Percentiles rank a stretch among this genome's conserved stretches.
phyloP scores from a whole-genome alignment of 164 flowering plant genomes.

The Nelumbo lutea region DNA sequence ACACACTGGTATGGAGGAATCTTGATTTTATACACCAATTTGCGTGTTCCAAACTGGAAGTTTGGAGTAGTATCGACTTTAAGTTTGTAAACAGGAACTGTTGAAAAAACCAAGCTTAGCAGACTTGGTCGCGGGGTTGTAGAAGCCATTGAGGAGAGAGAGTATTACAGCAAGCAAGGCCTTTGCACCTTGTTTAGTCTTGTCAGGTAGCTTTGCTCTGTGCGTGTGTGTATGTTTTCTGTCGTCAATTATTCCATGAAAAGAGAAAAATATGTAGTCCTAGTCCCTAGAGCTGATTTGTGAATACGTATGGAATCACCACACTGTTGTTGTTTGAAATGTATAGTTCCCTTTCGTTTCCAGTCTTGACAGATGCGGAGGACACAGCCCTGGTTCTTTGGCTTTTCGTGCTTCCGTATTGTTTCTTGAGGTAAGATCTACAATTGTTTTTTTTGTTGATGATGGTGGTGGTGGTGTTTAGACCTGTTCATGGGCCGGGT shows the following conservation, averaged over 20 bases:
- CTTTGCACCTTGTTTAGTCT: not conserved
- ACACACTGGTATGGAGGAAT: not conserved
- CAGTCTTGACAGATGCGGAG: too few species aligned
- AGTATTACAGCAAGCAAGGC: not conserved
- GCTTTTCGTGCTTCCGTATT: too few species aligned
- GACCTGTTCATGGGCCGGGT: too few species aligned
- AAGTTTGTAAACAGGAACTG: not conserved
- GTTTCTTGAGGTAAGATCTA: too few species aligned
- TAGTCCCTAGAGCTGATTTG: constrained; percentile 17
- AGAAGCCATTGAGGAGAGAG: not conserved
- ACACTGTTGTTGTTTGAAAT: too few species aligned
- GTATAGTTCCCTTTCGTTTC: too few species aligned
- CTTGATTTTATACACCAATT: not conserved
- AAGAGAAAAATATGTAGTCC: constrained; percentile 6
- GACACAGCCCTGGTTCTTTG: too few species aligned
- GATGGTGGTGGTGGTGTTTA: too few species aligned
- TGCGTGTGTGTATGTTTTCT: not conserved
- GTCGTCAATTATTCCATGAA: too few species aligned
- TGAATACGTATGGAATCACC: constrained; percentile 16
- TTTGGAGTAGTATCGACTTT: not conserved
- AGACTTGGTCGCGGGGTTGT: not conserved
- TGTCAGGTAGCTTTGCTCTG: constrained; percentile 10
- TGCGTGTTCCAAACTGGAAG: not conserved
- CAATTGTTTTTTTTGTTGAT: too few species aligned
- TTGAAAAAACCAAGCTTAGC: not conserved